These are phyloP conservation scores for Hibiscus tridactylites DNA, from an alignment of 345 rosid genomes.

Conservation along the genomic window DNA sequence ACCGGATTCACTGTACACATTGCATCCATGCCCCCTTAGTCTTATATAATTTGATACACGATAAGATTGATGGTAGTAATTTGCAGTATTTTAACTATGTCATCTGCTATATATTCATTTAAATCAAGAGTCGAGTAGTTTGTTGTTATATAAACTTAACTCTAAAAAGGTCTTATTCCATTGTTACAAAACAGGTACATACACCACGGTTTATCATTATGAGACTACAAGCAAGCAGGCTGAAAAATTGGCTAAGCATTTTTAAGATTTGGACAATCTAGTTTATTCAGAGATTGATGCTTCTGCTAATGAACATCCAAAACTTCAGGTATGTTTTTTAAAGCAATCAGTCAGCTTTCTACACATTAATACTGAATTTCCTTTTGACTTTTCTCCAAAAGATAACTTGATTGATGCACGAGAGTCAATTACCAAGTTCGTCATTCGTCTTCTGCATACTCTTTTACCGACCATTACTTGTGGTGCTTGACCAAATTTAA, in stretches of 20 bases:
- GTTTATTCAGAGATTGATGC: slow-evolving; percentile 78
- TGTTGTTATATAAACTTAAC: neutral
- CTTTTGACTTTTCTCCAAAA: no score
- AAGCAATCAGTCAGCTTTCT: neutral
- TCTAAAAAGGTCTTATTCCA: neutral
- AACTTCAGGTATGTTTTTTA: slow-evolving; percentile 41
- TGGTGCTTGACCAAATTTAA: no score
- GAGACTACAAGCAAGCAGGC: slow-evolving; percentile 64
- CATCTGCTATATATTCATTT: neutral
- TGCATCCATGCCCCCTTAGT: no score
- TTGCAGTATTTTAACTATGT: neutral
- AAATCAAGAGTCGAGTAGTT: neutral
- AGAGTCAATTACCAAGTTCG: no score
- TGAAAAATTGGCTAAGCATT: slow-evolving; percentile 82
- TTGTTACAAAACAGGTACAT: slow-evolving; percentile 35
- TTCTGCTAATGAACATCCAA: slow-evolving; percentile 73
- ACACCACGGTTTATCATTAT: slow-evolving; percentile 76
- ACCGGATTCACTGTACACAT: no score
- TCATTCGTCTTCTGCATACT: no score
- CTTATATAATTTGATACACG: neutral
- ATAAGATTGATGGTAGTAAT: neutral
- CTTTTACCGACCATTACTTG: neutral
- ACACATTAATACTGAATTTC: neutral
- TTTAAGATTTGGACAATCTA: slow-evolving; percentile 50
- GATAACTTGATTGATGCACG: no score